Percentiles rank a stretch among this genome's conserved stretches.
phyloP scores from a whole-genome alignment of 257 asterid genomes.

The Lithospermum erythrorhizon region DNA sequence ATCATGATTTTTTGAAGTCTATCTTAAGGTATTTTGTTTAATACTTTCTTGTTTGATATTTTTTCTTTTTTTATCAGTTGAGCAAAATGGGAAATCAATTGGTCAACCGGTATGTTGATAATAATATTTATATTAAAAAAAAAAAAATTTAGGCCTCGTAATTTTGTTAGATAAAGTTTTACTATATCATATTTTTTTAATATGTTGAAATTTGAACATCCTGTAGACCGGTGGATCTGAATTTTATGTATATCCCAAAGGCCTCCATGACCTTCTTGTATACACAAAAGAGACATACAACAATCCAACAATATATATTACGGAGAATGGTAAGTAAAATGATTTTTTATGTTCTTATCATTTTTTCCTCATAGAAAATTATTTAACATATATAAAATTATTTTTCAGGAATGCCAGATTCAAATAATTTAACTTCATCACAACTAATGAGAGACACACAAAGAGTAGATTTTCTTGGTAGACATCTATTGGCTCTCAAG shows the following conservation, averaged over 20 bases:
- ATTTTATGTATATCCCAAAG: not conserved
- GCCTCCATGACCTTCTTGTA: not conserved
- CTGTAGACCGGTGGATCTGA: slow-evolving; percentile 3
- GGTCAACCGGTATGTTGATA: not conserved
- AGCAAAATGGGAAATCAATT: not conserved
- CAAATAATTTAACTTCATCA: not conserved
- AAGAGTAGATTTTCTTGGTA: slow-evolving; percentile 16
- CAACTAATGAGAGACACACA: slow-evolving; percentile 14
- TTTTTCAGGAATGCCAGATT: slow-evolving; percentile 11
- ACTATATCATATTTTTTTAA: too few relatives aligned
- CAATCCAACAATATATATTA: not conserved
- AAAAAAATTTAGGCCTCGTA: too few relatives aligned
- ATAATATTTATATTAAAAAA: not conserved
- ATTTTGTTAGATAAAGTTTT: too few relatives aligned
- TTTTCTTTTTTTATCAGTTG: not conserved
- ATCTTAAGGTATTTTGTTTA: not conserved
- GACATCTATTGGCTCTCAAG: slow-evolving; percentile 29
- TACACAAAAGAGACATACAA: not conserved
- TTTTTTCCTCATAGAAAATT: too few relatives aligned
- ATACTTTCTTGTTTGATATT: not conserved
- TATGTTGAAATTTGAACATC: not conserved
- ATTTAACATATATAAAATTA: too few relatives aligned
- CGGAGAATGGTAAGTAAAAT: not conserved
- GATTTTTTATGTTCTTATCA: too few relatives aligned
- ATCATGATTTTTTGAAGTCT: not conserved